Base-by-base conservation (phyloP, 129 eudicot genomes). In the Glebionis coronaria region DNA sequence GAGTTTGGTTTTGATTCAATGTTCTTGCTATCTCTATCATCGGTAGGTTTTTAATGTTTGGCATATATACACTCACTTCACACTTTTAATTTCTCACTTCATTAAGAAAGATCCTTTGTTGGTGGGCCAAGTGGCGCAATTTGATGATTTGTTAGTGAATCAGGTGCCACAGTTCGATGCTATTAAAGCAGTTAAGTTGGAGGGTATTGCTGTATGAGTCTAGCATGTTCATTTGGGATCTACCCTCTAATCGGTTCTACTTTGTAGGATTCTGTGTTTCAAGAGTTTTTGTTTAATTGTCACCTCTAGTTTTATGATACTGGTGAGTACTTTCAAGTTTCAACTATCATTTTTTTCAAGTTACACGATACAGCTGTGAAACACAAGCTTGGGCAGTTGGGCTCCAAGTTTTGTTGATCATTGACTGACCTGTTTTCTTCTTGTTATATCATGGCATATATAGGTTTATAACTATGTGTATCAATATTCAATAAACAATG, bases 31-130 rank as follows among this genome's bases (percentile, higher is more conserved):
- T 28, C 12, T 58, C 35, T 29, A 29, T 29, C 35, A 29, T 29
- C 5, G 4, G 5, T 29, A 29, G 14, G 44, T 10, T 13, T 58
- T 25, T 58, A 29, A 29, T 45, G 44, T 31, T 31, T n/a, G 20
- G 12, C 20, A 1, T n/a, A n/a, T n/a, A 1, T 31, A 31, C 12
- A 31, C 47, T 60, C 21, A 28, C 46, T 15, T 50, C 16, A 14
- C 18, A 50, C 35, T 50, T 28, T 49, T 66, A 44, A 66, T 66
- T 50, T 66, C 71, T 29, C 35, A 29, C 5, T 29, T 29, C 4
- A 29, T 29, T 29, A 29, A 29, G 35, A 29, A 29, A 29, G 35
- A 29, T 3, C 35, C 35, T 29, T 29, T 29, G 35, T 29, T 29
- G 35, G 35, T 29, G 35, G 35, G 4, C 35, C 0, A 29, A 29